phyloP scores from a whole-genome alignment of 129 eudicot genomes.

The Escallonia herrerae region DNA sequence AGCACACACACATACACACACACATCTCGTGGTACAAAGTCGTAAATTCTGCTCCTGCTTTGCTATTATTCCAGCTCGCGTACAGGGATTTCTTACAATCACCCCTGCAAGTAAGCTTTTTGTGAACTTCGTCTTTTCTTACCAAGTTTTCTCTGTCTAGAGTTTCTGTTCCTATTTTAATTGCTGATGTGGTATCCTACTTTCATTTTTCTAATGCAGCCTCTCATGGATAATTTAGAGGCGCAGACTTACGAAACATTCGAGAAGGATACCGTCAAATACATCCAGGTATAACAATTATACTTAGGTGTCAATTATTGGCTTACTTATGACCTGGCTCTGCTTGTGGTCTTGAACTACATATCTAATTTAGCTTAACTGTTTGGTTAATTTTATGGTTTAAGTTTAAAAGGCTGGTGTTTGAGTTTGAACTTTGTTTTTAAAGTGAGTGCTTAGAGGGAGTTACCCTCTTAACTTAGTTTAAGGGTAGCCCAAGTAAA shows the following conservation, averaged over 20 bases:
- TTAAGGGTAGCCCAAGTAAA: too few relatives aligned
- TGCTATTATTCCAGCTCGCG: slow-evolving; percentile 46
- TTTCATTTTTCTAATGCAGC: slow-evolving; percentile 41
- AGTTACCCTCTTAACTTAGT: too few relatives aligned
- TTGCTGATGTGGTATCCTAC: neutral
- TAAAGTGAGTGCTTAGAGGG: too few relatives aligned
- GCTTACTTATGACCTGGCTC: neutral
- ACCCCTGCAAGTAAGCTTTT: slow-evolving; percentile 73
- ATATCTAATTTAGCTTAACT: neutral
- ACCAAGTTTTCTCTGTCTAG: neutral
- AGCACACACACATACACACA: neutral
- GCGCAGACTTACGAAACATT: slow-evolving; percentile 98
- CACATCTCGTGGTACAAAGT: neutral
- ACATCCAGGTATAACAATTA: slow-evolving; percentile 56
- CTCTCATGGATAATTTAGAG: slow-evolving; percentile 98
- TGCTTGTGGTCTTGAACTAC: neutral
- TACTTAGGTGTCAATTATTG: neutral
- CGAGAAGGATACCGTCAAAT: slow-evolving; percentile 81
- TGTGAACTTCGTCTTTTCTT: neutral
- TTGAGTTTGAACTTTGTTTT: too few relatives aligned
- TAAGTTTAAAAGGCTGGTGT: neutral
- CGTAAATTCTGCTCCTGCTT: neutral
- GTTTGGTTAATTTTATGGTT: neutral
- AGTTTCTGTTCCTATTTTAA: too few relatives aligned
- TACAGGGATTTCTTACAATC: slow-evolving; percentile 93